phyloP scores from a whole-genome alignment of 768 basidiomycete species.

The Butyriboletus loyo region DNA sequence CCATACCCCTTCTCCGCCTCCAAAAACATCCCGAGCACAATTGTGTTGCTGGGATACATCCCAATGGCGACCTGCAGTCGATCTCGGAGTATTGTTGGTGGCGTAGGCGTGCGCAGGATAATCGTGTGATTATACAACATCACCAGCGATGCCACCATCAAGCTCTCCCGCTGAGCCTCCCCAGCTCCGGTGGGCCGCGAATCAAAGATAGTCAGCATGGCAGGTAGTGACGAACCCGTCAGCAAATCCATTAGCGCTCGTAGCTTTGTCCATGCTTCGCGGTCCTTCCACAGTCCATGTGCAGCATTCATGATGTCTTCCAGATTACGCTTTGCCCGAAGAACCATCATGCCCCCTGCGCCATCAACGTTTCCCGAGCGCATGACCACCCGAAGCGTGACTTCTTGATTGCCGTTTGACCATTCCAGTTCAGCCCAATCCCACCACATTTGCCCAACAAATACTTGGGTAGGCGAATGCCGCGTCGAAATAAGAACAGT shows the following conservation, averaged over 20 bases:
- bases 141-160: conserved; percentile 52
- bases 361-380: conserved; percentile 54
- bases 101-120: conserved; percentile 53
- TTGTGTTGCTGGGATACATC: conserved; percentile 65
- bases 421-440: conserved; percentile 87
- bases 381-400: conserved; percentile 52
- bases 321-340: conserved; percentile 63
- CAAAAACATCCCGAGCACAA: conserved; percentile 69
- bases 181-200: conserved; percentile 20
- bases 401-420: conserved; percentile 50
- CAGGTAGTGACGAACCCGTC: conserved; percentile 39
- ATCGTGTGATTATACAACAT: conserved; percentile 60
- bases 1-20: conserved; percentile 76
- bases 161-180: conserved; percentile 41
- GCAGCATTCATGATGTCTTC: conserved; percentile 45
- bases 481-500: conserved; percentile 55
- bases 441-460: conserved; percentile 62
- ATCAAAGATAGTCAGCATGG: conserved; percentile 41
- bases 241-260: conserved; percentile 64
- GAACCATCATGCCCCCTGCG: conserved; percentile 47
- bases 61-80: conserved; percentile 53
- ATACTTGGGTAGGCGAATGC: conserved; percentile 33
- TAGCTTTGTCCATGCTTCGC: conserved; percentile 64
- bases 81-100: conserved; percentile 56
- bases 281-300: conserved; percentile 48